phyloP scores from a whole-genome alignment of 176 grass and related monocot species.

The Zoysia japonica region DNA sequence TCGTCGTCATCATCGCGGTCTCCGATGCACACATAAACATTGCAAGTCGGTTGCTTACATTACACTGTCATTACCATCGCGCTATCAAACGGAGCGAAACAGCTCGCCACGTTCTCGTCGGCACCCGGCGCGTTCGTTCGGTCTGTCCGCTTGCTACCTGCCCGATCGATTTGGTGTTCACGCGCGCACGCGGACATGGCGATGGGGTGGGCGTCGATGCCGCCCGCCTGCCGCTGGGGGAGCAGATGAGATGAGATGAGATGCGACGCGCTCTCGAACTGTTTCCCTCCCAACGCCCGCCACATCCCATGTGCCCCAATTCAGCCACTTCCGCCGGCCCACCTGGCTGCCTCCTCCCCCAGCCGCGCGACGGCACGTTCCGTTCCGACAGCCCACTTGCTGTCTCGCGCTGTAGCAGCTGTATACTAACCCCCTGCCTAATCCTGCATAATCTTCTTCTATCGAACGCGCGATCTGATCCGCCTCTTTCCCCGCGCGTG shows the following conservation, averaged over 20 bases:
- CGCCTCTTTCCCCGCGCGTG: conserved; percentile 25
- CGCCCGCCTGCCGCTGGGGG: not conserved
- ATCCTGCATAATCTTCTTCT: not conserved
- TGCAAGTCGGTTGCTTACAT: not conserved
- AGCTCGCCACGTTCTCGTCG: not conserved
- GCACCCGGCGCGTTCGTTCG: conserved; percentile 1
- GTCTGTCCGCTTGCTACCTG: not conserved
- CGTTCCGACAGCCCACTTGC: conserved; percentile 36
- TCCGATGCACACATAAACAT: not conserved
- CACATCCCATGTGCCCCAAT: conserved; percentile 9
- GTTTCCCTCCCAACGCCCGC: not conserved
- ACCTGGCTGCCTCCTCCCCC: not conserved
- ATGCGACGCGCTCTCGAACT: conserved; percentile 2
- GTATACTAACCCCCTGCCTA: not conserved
- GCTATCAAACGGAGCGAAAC: conserved; percentile 14
- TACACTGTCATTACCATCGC: not conserved
- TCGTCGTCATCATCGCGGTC: conserved; percentile 6
- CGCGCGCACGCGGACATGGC: conserved; percentile 19
- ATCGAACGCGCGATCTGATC: conserved; percentile 51
- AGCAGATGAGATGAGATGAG: not conserved
- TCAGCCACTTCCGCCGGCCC: conserved; percentile 16
- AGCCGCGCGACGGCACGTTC: not conserved
- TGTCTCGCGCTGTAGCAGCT: not conserved
- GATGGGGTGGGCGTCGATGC: not conserved
- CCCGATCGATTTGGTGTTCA: not conserved